Base-by-base conservation (phyloP, 2,329 filamentous ascomycete genomes). In the Diaporthe destruens region DNA sequence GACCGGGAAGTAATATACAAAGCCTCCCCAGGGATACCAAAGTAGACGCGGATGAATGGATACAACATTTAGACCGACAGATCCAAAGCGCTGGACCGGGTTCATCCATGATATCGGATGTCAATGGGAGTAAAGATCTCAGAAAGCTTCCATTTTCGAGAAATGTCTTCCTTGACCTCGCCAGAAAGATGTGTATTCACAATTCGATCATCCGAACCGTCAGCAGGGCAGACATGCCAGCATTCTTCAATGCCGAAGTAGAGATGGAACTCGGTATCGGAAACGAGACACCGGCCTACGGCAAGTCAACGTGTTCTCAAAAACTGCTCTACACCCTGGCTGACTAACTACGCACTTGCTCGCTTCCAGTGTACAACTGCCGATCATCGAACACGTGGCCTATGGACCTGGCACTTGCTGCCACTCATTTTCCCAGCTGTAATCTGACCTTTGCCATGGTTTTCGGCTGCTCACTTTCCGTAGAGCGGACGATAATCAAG, bases 341-440 rank as follows among this genome's bases (percentile, higher is more conserved):
- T 12, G 8, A 49, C 20, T 32, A 23, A 20, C 23, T 4, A 12
- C 29, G 34, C 18, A 44, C 3, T 6, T 20, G 42, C 42, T 14
- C 16, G 47, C 47, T 51, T 23, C 14, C 51, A 79, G 79, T 80
- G 0, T 77, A 77, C 63, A 77, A 77, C 20, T 76, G 74, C 51
- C 75, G 77, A 14, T 75, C 78, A 2, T 73, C 76, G 16, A 79
- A 79, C 56, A 75, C 73, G 0, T 79, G 78, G 78, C 66, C 73
- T 0, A 68, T 71, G 29, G 79, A 80, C 61, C 72, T 79, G 20
- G 78, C 78, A 0, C 20, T 80, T 18, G 76, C 77, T 0, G 69
- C 59, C 7, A 80, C 79, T 0, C 73, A 77, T 55, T 78, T 80
- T 44, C 77, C 79, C 0, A 51, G 73, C 16, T 56, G 18, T 0